Percentiles rank a stretch among this genome's conserved stretches.
These are phyloP conservation scores for Exserohilum rostratum DNA, from an alignment of 2,329 filamentous ascomycete species.

Conservation along the genomic window DNA sequence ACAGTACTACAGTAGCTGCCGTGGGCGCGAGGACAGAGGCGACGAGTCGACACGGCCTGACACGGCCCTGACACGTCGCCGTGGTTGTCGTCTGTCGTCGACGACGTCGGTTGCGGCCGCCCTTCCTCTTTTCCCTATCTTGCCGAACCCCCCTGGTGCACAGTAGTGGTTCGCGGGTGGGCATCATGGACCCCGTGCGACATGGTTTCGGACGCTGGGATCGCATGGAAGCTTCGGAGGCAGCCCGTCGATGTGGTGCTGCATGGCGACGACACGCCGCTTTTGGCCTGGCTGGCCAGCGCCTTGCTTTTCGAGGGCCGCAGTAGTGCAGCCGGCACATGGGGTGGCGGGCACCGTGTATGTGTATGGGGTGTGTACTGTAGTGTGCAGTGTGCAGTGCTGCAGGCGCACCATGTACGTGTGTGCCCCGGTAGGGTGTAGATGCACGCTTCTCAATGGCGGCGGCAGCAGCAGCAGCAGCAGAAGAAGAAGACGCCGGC, in stretches of 20 bases:
- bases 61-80: not conserved
- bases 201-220: conserved; percentile 22
- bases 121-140: conserved; percentile 4
- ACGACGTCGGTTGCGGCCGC: conserved; percentile 4
- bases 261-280: conserved; percentile 16
- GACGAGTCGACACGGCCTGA: too few relatives aligned
- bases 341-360: conserved; percentile 3
- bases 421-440: not conserved
- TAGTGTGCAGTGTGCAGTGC: not conserved
- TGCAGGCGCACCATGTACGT: not conserved
- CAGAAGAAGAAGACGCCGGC: not conserved
- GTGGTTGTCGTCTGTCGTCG: not conserved
- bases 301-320: conserved; percentile 3
- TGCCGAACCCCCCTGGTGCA: conserved; percentile 10
- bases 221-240: conserved; percentile 20
- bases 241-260: conserved; percentile 14
- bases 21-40: not conserved
- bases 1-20: too few relatives aligned
- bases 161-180: conserved; percentile 18
- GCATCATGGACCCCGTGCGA: conserved; percentile 21
- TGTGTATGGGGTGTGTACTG: not conserved
- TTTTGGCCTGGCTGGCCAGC: conserved; percentile 12
- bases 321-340: not conserved
- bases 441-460: not conserved
- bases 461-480: not conserved